These are phyloP conservation scores for Pyrus hybrid DNA, from an alignment of 331 rosid species.

Conservation along the genomic window DNA sequence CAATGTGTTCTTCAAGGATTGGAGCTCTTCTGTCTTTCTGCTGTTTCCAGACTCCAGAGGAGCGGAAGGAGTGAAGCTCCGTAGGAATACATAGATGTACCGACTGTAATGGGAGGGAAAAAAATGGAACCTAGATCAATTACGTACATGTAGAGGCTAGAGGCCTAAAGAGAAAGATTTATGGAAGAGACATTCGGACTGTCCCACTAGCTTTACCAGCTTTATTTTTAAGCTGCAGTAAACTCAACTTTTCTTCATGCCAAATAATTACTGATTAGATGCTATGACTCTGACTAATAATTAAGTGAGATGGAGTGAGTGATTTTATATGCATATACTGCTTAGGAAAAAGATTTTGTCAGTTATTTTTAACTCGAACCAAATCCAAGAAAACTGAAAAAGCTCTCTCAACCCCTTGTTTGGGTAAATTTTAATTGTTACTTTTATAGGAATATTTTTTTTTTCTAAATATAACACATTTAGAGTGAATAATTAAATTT, in stretches of 20 bases:
- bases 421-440: no score
- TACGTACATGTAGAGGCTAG: not conserved
- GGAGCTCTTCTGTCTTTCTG: not conserved
- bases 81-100: not conserved
- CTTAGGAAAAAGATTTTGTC: slow-evolving; percentile 1
- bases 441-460: no score
- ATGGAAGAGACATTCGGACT: slow-evolving; percentile 74
- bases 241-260: slow-evolving; percentile 15
- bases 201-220: slow-evolving; percentile 75
- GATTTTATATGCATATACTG: not conserved
- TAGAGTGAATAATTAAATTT: no score
- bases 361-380: slow-evolving; percentile 6
- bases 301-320: not conserved
- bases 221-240: slow-evolving; percentile 17
- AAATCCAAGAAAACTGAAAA: not conserved
- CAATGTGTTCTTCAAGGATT: not conserved
- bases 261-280: slow-evolving; percentile 31
- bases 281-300: slow-evolving; percentile 22
- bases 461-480: no score
- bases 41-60: not conserved
- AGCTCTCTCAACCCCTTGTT: not conserved
- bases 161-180: slow-evolving; percentile 11
- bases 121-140: not conserved
- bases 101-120: slow-evolving; percentile 3
- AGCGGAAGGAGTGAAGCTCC: not conserved